Conservation (phyloP, 306 rosid genomes). For the Sindora glabra region DNA sequence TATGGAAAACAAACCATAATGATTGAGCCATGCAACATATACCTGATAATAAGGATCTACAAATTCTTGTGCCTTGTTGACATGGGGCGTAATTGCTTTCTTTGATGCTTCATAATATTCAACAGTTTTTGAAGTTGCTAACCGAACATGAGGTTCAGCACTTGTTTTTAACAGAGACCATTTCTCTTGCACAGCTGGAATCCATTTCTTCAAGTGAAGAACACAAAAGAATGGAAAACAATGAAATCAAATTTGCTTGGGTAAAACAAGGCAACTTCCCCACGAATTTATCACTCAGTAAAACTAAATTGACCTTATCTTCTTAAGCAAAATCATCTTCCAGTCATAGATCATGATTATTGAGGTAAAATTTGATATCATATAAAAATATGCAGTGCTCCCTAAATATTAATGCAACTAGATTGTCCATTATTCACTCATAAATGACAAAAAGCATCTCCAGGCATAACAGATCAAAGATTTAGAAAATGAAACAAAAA, state of each 20-base stretch:
- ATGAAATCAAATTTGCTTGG: neutral
- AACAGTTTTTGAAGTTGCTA: slow-evolving; percentile 37
- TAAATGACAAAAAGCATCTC: neutral
- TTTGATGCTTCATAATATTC: slow-evolving; percentile 65
- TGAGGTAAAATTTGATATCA: neutral
- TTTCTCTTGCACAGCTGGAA: slow-evolving; percentile 57
- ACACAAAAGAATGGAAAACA: slow-evolving; percentile 12
- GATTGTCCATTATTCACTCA: neutral
- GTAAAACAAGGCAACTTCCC: slow-evolving; percentile 5
- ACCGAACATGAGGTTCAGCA: slow-evolving; percentile 63
- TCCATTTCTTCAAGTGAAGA: slow-evolving; percentile 58
- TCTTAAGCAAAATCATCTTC: slow-evolving; percentile 1
- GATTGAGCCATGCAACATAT: neutral
- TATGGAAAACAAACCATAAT: neutral
- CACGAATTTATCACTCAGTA: neutral
- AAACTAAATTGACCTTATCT: slow-evolving; percentile 4
- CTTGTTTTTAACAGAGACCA: slow-evolving; percentile 52
- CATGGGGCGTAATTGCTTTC: slow-evolving; percentile 55
- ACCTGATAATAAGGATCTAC: slow-evolving; percentile 87
- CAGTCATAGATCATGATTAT: neutral
- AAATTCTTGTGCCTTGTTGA: slow-evolving; percentile 52
- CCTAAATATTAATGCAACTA: neutral
- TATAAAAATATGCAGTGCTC: neutral
- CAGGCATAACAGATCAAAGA: slow-evolving; percentile 9
- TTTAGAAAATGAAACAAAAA: slow-evolving; percentile 5